A percentile compares a stretch with the other conserved stretches of the same genome.
phyloP scores from a whole-genome alignment of 306 rosid species.

The Acacia melanoxylon region DNA sequence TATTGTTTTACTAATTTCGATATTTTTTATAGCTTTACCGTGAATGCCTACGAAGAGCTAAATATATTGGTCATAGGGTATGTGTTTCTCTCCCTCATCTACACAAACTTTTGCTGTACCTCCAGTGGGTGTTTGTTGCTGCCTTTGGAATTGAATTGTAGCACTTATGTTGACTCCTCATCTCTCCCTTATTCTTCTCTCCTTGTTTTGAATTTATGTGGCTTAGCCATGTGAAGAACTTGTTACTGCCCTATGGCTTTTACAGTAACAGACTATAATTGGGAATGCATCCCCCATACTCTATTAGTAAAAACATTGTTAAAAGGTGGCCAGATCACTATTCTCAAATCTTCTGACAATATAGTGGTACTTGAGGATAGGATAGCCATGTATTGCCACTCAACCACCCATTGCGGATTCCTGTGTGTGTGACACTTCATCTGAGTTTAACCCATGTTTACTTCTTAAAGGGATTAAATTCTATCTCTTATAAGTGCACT shows the following conservation, averaged over 20 bases:
- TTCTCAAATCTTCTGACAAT: background rate
- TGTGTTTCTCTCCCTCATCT: background rate
- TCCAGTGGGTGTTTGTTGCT: slow-evolving; percentile 9
- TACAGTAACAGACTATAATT: background rate
- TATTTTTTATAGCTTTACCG: slow-evolving; percentile 68
- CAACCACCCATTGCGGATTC: background rate
- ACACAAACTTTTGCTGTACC: background rate
- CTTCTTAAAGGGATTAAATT: background rate
- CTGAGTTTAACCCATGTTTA: slow-evolving; percentile 7
- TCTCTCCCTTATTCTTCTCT: background rate
- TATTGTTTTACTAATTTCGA: background rate
- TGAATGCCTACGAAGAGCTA: slow-evolving; percentile 91
- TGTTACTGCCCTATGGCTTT: background rate
- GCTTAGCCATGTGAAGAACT: background rate
- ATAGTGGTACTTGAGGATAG: background rate
- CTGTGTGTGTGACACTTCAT: slow-evolving; percentile 20
- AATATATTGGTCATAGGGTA: slow-evolving; percentile 83
- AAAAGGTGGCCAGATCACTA: background rate
- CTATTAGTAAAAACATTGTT: background rate
- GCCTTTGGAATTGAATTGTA: background rate
- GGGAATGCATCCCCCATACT: background rate
- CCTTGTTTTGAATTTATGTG: background rate
- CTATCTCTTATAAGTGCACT: background rate
- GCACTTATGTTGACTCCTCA: background rate
- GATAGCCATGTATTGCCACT: background rate